These are phyloP conservation scores for Naematelia encephala DNA, from an alignment of 768 basidiomycete genomes.

Conservation along the genomic window DNA sequence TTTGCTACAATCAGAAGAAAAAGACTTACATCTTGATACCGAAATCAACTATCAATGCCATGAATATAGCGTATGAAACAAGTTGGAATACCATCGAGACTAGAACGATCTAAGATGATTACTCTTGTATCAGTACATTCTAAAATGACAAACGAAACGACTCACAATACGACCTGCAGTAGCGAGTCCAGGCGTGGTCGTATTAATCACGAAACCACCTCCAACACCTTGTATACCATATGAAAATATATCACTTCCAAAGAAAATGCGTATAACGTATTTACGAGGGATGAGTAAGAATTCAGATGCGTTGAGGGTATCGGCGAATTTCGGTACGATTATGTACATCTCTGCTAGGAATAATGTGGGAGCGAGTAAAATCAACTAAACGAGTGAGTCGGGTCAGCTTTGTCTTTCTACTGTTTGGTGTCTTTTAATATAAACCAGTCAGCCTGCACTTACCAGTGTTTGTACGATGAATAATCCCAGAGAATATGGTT, in stretches of 20 bases:
- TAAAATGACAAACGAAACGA: neutral
- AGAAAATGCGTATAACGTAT: neutral
- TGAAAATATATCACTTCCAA: neutral
- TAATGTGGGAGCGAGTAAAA: neutral
- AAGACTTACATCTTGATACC: neutral
- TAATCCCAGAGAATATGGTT: constrained; percentile 14
- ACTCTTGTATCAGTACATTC: neutral
- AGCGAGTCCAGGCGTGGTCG: neutral
- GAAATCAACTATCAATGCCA: neutral
- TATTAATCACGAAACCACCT: neutral
- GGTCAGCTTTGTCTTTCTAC: neutral
- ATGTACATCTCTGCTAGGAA: neutral
- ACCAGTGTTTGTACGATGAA: constrained; percentile 30
- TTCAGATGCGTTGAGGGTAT: neutral
- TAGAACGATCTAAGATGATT: neutral
- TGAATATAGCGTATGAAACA: neutral
- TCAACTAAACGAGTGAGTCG: too few species aligned
- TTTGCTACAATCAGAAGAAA: neutral
- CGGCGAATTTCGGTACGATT: neutral
- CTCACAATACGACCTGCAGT: neutral
- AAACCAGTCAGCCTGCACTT: constrained; percentile 8
- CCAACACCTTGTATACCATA: neutral
- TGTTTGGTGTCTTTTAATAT: neutral
- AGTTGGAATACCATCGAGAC: neutral
- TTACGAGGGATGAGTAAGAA: neutral